These are phyloP conservation scores for Candida labiduridarum DNA, from an alignment of 1,139 yeast species.

Conservation along the genomic window DNA sequence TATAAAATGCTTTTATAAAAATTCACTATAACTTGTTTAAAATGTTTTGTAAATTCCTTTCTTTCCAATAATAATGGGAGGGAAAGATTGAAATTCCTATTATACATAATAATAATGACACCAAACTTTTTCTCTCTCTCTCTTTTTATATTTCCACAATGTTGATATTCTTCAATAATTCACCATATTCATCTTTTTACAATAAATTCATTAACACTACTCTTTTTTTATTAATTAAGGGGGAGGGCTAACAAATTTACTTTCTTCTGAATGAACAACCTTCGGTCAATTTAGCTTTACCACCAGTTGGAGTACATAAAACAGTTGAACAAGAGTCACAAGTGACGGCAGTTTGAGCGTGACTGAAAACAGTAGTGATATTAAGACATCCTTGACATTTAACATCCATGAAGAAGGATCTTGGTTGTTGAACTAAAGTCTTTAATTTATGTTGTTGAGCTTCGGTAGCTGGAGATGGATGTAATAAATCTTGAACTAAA, in stretches of 20 bases:
- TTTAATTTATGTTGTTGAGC: slow-evolving; percentile 95
- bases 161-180: neutral
- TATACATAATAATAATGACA: slow-evolving; percentile 6
- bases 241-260: slow-evolving; percentile 43
- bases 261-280: slow-evolving; percentile 99
- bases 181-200: neutral
- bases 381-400: slow-evolving; percentile 98
- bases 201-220: neutral
- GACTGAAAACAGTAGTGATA: slow-evolving; percentile 99
- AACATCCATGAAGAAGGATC: slow-evolving; percentile 99
- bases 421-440: slow-evolving; percentile 95
- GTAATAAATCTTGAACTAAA: slow-evolving; percentile 94
- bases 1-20: slow-evolving; percentile 1
- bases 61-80: neutral
- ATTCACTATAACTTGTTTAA: neutral
- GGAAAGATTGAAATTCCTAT: slow-evolving; percentile 6
- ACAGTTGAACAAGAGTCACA: slow-evolving; percentile 98
- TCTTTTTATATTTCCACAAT: neutral
- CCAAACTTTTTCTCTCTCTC: slow-evolving; percentile 1
- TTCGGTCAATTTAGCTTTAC: slow-evolving; percentile 98
- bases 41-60: slow-evolving; percentile 2
- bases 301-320: slow-evolving; percentile 99
- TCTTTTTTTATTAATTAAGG: neutral
- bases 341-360: slow-evolving; percentile 99
- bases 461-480: slow-evolving; percentile 96